These are phyloP conservation scores for Ustilago esculenta DNA, from an alignment of 1,284 basidiomycete genomes.

Conservation along the genomic window DNA sequence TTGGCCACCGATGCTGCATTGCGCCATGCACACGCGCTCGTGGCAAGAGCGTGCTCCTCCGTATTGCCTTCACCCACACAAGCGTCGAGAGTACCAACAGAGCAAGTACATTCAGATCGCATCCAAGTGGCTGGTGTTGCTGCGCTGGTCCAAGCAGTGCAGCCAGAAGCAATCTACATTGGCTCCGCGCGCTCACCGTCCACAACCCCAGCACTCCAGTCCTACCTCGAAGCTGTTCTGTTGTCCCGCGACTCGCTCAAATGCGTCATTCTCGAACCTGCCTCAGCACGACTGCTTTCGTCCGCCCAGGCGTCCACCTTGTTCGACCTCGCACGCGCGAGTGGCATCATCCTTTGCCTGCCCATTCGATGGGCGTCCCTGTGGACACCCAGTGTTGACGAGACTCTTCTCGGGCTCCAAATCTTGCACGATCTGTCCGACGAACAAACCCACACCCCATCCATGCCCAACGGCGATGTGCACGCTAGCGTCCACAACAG, in stretches of 20 bases:
- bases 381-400: constrained; percentile 19
- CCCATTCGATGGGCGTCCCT: constrained; percentile 22
- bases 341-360: constrained; percentile 5
- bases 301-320: constrained; percentile 13
- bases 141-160: background rate
- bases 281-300: constrained; percentile 9
- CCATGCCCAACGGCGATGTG: constrained; percentile 3
- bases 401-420: constrained; percentile 36
- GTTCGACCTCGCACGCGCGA: constrained; percentile 5
- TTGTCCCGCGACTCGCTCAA: background rate
- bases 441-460: background rate
- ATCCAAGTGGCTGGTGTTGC: constrained; percentile 1
- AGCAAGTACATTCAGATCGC: constrained; percentile 10
- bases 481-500: constrained; percentile 24
- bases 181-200: constrained; percentile 11
- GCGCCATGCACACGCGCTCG: constrained; percentile 4
- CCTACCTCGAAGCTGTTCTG: constrained; percentile 9
- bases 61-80: background rate
- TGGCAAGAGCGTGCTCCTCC: constrained; percentile 4
- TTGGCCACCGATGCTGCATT: constrained; percentile 6
- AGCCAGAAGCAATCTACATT: constrained; percentile 23
- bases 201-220: background rate
- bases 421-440: constrained; percentile 19
- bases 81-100: background rate
- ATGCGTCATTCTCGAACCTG: constrained; percentile 21